Evolutionary conservation across 2,329 filamentous ascomycete species (phyloP), one percentile per base, ranked within the genome.

Genomic region (Hysterium pulicare): DNA sequence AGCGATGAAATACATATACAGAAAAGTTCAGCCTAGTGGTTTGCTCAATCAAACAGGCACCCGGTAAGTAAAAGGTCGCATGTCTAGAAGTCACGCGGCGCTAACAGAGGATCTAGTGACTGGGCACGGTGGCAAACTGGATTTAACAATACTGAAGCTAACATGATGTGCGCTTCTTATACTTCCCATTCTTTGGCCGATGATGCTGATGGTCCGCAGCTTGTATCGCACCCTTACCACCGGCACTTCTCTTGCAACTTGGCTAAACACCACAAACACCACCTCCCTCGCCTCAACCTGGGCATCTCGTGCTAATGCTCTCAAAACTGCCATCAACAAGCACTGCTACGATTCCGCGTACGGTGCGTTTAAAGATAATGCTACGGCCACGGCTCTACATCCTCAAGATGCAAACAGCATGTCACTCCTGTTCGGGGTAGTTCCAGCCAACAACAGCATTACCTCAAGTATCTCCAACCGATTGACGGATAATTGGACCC

Each of bases 381-480:
- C 61, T 8, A 67, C 63, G 6, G 38, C 49, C 40, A 68, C 66
- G 5, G 55, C 49, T 4, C 54, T 70, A 2, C 51, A 61, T 47
- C 78, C 80, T 0, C 79, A 85, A 52, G 59, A 61, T 32, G 59
- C 73, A 10, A 83, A 83, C 59, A 71, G 73, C 40, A 70, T 82
- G 58, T 72, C 77, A 0, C 61, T 81, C 3, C 62, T 76, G 30
- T 77, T 77, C 44, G 69, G 67, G 2, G 55, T 81, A 3, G 38
- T 57, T 3, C 61, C 72, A 3, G n/a, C n/a, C n/a, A 52, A 65
- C 44, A 48, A 59, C 16, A 49, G 61, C 6, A 63, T 58, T 16
- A 58, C 70, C 7, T 53, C 64, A 21, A 53, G 51, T 15, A 74
- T 81, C 35, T 73, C 74, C 2, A 49, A 63, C 2, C 61, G 57